Evolutionary conservation across 306 rosid species (phyloP).

Genomic region (Luffa aegyptiaca): DNA sequence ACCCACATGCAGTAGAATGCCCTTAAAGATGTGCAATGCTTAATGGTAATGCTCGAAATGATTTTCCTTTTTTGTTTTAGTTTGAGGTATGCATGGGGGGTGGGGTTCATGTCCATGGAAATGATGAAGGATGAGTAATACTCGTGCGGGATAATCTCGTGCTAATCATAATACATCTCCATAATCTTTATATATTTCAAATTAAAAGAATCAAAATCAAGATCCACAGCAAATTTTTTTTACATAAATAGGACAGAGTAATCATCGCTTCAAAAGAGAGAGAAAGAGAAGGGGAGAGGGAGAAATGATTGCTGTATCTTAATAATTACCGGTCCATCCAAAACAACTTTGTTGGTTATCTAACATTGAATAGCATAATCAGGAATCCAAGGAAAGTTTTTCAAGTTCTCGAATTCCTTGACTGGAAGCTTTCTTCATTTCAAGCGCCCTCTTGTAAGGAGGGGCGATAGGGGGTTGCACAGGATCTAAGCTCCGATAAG

Average conservation of each 20-base stretch:
- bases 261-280: not conserved
- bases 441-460: conserved; percentile 58
- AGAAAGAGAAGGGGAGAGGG: not conserved
- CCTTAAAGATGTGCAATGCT: not conserved
- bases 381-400: conserved; percentile 59
- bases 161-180: not conserved
- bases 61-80: conserved; percentile 2
- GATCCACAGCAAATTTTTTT: not conserved
- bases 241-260: not conserved
- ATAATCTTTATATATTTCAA: not conserved
- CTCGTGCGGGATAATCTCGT: not conserved
- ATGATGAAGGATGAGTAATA: not conserved
- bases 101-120: conserved; percentile 8
- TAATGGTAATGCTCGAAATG: conserved; percentile 4
- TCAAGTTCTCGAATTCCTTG: conserved; percentile 52
- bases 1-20: conserved; percentile 3
- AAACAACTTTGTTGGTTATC: conserved; percentile 5
- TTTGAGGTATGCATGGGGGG: conserved; percentile 11
- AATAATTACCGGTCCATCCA: conserved; percentile 3
- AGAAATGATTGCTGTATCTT: not conserved
- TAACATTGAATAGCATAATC: conserved; percentile 18
- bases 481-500: conserved; percentile 76
- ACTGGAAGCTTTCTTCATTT: conserved; percentile 45
- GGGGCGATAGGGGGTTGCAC: conserved; percentile 88
- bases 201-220: not conserved